Evolutionary conservation across 768 basidiomycete species (phyloP), one percentile per base, ranked within the genome.

Genomic region (Pleurotus platypus): DNA sequence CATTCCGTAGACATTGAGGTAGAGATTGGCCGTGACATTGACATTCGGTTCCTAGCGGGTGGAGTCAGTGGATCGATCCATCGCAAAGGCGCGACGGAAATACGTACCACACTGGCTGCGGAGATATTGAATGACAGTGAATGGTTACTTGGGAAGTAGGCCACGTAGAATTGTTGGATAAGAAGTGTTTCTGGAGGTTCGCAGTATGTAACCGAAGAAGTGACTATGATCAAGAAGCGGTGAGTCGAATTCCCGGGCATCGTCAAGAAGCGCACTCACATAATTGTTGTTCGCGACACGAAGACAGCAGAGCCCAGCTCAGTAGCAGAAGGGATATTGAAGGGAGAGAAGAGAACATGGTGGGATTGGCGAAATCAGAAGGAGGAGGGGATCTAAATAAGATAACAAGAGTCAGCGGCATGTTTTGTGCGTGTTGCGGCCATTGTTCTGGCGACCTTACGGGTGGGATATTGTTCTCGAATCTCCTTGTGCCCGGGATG

Each of bases 141-240:
- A 20, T 84, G 71, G 65, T 92, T 92, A 59, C 72, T 65, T 39
- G 85, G 78, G 60, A 88, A 83, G 68, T 87, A 93, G 11, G 79
- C 76, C 51, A 92, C 69, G 64, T 92, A 85, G 65, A 92, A 89
- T 62, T 85, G 84, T 71, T 90, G 81, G 45, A 93, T 78, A 65
- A 93, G 87, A 59, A 94, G 79, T 30, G 83, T 81, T 68, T 89
- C 84, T 50, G 92, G 91, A 39, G 89, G 85, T 51, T 85, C 75
- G 72, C 92, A 94, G 69, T 94, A 94, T 27, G 92, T 89, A 65
- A 94, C 89, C 57, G 91, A 92, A 16, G 89, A 92, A 26, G 92
- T 91, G 70, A 90, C 90, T 92, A 67, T 26, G 11, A 35, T 35
- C 30, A 56, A 39, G 67, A 22, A 57, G 30, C 5, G 47, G 55